Evolutionary conservation across 345 rosid genomes (phyloP), one percentile per base, ranked within the genome.

Genomic region (Cardiospermum halicacabum): DNA sequence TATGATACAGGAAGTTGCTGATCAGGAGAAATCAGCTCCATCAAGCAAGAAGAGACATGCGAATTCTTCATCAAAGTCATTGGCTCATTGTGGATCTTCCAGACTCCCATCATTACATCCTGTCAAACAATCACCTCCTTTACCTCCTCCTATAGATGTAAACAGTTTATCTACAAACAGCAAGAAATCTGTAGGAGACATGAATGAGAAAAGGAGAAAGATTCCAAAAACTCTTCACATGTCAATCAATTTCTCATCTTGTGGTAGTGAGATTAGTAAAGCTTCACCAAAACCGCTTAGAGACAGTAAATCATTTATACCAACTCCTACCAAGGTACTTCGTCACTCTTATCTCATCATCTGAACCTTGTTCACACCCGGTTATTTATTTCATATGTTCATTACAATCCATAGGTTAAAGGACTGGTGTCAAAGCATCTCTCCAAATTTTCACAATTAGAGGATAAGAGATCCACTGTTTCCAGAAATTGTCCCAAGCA

Each of bases 401-500:
- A 11, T 70, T 60, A 51, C 65, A 42, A 70, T 60, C 26, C 65
- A 72, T 63, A 90, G 92, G 85, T 69, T 74, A 50, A 42, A 60
- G 74, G 57, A n/a, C n/a, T n/a, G 60, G 71, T 56, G 66, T 66
- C 82, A n/a, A 68, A 72, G 71, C 77, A 63, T 71, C 76, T 84
- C 76, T 65, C 74, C 66, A 65, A 48, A 51, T 69, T 30, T 64
- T 75, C 31, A 40, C 82, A 57, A 21, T 54, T 79, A 51, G 81
- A 75, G 72, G 73, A 77, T 51, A 81, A 67, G 72, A 88, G 97
- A 96, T 92, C 72, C 19, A 61, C 22, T 59, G 22, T 39, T 53
- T 15, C 54, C 24, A 45, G 32, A 45, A 64, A 19, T 22, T 16
- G 13, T 15, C 59, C 31, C 24, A 43, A 24, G 21, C 13, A 68